Evolutionary conservation across 305 asterid species (phyloP).

Genomic region (Caryopteris hybrid): DNA sequence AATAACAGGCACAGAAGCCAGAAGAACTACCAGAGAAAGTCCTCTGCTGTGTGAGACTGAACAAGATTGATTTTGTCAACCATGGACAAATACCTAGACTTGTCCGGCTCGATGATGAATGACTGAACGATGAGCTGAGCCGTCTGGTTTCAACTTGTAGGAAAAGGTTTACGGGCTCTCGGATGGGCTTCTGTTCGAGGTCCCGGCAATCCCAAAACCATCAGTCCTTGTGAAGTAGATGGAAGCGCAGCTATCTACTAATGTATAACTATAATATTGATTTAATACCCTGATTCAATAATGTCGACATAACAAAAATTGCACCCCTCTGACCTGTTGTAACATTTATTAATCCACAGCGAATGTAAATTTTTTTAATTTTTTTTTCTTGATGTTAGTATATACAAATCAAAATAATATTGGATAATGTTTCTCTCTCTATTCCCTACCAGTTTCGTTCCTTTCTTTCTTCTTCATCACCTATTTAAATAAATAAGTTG

Average conservation of each 20-base stretch:
- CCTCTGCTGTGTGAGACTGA: slow-evolving; percentile 70
- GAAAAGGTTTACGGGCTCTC: too few relatives aligned
- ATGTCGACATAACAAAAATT: slow-evolving; percentile 6
- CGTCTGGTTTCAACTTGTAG: not conserved
- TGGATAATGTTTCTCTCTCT: not conserved
- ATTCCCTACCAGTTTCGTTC: not conserved
- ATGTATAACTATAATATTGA: slow-evolving; percentile 15
- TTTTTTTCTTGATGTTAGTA: not conserved
- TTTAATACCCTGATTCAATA: slow-evolving; percentile 14
- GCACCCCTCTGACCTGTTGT: slow-evolving; percentile 3
- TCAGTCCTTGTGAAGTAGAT: slow-evolving; percentile 11
- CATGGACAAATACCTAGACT: slow-evolving; percentile 82
- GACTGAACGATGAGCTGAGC: not conserved
- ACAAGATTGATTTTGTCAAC: slow-evolving; percentile 88
- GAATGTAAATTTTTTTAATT: slow-evolving; percentile 18
- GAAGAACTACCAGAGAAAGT: slow-evolving; percentile 91
- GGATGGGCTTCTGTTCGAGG: too few relatives aligned
- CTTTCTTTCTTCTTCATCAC: too few relatives aligned
- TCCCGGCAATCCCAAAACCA: not conserved
- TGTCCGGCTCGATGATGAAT: slow-evolving; percentile 58
- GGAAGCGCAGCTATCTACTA: not conserved
- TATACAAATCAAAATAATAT: not conserved
- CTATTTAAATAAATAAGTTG: too few relatives aligned
- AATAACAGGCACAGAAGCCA: slow-evolving; percentile 79
- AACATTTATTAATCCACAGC: slow-evolving; percentile 15